phyloP scores from a whole-genome alignment of 2,329 filamentous ascomycete species.

The Hypocreales sp. region DNA sequence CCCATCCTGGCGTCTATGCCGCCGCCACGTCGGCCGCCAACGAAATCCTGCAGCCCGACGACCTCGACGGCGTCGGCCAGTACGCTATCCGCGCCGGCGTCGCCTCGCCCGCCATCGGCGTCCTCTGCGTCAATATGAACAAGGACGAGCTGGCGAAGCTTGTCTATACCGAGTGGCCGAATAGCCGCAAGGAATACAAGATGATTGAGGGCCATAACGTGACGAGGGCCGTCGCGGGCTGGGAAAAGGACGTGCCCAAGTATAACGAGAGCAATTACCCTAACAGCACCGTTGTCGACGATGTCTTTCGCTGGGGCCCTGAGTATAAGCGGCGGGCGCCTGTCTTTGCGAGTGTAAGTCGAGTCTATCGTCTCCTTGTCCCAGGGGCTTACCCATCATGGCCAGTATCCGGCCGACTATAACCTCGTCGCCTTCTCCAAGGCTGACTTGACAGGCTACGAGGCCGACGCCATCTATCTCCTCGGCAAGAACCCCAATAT shows the following conservation, averaged over 20 bases:
- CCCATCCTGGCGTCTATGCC: conserved; percentile 51
- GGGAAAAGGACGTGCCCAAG: conserved; percentile 22
- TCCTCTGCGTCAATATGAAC: conserved; percentile 55
- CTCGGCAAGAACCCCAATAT: conserved; percentile 32
- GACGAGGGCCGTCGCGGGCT: conserved; percentile 16
- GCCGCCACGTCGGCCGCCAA: conserved; percentile 49
- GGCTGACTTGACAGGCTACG: conserved; percentile 32
- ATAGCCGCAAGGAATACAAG: conserved; percentile 17
- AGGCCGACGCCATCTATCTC: conserved; percentile 44
- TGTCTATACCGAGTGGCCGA: conserved; percentile 46
- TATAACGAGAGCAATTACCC: conserved; percentile 19
- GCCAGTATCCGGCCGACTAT: conserved; percentile 39
- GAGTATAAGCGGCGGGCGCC: conserved; percentile 34
- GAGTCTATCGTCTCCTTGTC: conserved; percentile 7
- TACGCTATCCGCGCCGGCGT: conserved; percentile 55
- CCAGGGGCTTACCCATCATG: fast-evolving
- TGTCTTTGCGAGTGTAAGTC: conserved; percentile 30
- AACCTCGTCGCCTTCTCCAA: conserved; percentile 55
- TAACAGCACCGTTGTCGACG: conserved; percentile 47
- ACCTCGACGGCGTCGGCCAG: conserved; percentile 48
- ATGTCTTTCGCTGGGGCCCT: conserved; percentile 53
- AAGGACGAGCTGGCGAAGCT: conserved; percentile 44
- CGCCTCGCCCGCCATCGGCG: conserved; percentile 54
- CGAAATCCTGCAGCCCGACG: conserved; percentile 52
- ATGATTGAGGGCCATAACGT: conserved; percentile 16